Percentiles rank a stretch among this genome's conserved stretches.
These are phyloP conservation scores for Penicillium concentricum DNA, from an alignment of 2,329 filamentous ascomycete species.

Conservation along the genomic window DNA sequence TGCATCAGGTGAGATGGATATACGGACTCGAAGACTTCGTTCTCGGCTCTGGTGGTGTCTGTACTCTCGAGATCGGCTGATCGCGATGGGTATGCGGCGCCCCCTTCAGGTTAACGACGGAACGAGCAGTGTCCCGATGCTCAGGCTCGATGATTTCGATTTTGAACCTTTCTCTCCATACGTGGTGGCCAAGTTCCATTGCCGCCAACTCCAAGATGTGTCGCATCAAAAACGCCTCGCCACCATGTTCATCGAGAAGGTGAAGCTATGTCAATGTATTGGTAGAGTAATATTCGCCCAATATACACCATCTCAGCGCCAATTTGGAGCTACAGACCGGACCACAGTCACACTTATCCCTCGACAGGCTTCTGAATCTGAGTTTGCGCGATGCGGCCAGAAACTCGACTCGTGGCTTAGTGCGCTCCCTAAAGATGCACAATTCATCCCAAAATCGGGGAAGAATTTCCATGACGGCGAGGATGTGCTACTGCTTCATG, in stretches of 20 bases:
- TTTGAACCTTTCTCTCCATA: slow-evolving; percentile 64
- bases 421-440: slow-evolving; percentile 66
- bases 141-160: slow-evolving; percentile 77
- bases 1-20: slow-evolving; percentile 61
- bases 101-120: slow-evolving; percentile 86
- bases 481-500: slow-evolving; percentile 60
- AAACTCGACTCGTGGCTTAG: slow-evolving; percentile 73
- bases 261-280: slow-evolving; percentile 80
- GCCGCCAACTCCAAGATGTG: slow-evolving; percentile 67
- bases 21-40: slow-evolving; percentile 69
- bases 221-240: slow-evolving; percentile 73
- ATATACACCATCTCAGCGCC: slow-evolving; percentile 79
- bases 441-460: slow-evolving; percentile 62
- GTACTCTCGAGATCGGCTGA: slow-evolving; percentile 85
- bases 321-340: slow-evolving; percentile 66
- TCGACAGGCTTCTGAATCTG: slow-evolving; percentile 75
- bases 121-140: slow-evolving; percentile 88
- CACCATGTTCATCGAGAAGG: slow-evolving; percentile 82
- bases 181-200: slow-evolving; percentile 62
- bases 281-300: slow-evolving; percentile 82
- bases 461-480: slow-evolving; percentile 56
- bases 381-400: slow-evolving; percentile 71
- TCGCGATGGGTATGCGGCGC: slow-evolving; percentile 83
- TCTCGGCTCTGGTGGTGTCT: slow-evolving; percentile 94
- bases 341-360: slow-evolving; percentile 79